Evolutionary conservation across 345 rosid genomes (phyloP).

Genomic region (Psidium guajava): DNA sequence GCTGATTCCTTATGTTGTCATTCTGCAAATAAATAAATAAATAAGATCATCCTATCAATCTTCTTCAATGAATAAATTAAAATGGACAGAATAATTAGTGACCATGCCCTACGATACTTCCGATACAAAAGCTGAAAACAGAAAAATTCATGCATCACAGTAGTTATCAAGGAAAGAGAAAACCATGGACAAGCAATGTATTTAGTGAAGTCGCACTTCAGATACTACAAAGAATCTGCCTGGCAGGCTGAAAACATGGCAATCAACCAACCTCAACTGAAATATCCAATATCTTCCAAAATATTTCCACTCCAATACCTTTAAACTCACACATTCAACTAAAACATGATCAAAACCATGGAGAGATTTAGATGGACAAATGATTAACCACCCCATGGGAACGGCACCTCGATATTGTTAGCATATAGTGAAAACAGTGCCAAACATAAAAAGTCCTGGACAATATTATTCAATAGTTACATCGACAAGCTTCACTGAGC

Average conservation of each 20-base stretch:
- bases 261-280: neutral
- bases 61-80: neutral
- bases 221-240: neutral
- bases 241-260: neutral
- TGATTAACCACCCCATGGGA: neutral
- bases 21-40: slow-evolving; percentile 31
- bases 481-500: neutral
- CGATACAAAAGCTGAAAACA: neutral
- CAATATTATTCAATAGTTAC: neutral
- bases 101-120: neutral
- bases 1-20: slow-evolving; percentile 85
- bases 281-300: neutral
- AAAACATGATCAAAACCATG: neutral
- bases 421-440: neutral
- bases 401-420: neutral
- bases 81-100: neutral
- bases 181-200: neutral
- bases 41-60: neutral
- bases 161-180: neutral
- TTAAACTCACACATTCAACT: neutral
- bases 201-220: neutral
- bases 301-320: neutral
- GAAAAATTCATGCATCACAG: neutral
- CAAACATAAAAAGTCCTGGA: neutral
- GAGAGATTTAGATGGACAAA: neutral